A percentile compares a stretch with the other conserved stretches of the same genome.
phyloP scores from a whole-genome alignment of 352 stramenopile genomes.

The Thraustochytrium aureum region DNA sequence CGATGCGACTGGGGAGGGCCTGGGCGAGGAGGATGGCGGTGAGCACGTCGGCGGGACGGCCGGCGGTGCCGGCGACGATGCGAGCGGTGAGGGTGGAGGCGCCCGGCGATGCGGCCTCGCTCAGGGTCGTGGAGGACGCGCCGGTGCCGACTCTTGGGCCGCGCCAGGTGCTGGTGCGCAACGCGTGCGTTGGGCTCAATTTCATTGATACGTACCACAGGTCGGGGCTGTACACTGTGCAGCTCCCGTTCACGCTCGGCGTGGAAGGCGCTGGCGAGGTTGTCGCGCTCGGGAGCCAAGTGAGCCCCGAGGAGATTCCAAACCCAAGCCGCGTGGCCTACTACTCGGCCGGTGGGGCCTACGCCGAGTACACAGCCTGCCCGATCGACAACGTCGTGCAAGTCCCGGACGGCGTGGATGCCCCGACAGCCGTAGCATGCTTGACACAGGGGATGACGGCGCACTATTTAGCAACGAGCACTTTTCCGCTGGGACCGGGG shows the following conservation, averaged over 20 bases:
- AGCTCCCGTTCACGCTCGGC: constrained; percentile 67
- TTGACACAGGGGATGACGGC: constrained; percentile 69
- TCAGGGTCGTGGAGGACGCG: constrained; percentile 65
- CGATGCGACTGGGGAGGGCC: too few relatives aligned
- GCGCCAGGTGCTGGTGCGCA: constrained; percentile 66
- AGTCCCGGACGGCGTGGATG: constrained; percentile 64
- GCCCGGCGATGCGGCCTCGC: constrained; percentile 62
- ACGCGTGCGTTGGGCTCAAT: constrained; percentile 70
- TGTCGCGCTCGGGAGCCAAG: constrained; percentile 56
- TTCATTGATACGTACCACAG: constrained; percentile 75
- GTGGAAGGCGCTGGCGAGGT: constrained; percentile 67
- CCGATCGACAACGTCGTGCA: constrained; percentile 63
- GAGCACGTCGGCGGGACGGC: too few relatives aligned
- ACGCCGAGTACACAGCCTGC: constrained; percentile 68
- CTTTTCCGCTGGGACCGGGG: constrained; percentile 65
- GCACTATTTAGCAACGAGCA: constrained; percentile 66
- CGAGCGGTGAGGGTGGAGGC: constrained; percentile 64
- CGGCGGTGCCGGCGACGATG: too few relatives aligned
- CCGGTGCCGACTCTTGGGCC: constrained; percentile 54
- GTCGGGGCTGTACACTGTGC: constrained; percentile 65
- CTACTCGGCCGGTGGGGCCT: constrained; percentile 63
- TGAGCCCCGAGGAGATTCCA: constrained; percentile 60
- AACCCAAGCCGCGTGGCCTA: constrained; percentile 66
- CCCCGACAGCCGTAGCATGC: constrained; percentile 65
- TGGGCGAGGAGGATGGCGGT: too few relatives aligned